These are phyloP conservation scores for Prototheca wickerhamii DNA, from an alignment of 163 green algal species.

Conservation along the genomic window DNA sequence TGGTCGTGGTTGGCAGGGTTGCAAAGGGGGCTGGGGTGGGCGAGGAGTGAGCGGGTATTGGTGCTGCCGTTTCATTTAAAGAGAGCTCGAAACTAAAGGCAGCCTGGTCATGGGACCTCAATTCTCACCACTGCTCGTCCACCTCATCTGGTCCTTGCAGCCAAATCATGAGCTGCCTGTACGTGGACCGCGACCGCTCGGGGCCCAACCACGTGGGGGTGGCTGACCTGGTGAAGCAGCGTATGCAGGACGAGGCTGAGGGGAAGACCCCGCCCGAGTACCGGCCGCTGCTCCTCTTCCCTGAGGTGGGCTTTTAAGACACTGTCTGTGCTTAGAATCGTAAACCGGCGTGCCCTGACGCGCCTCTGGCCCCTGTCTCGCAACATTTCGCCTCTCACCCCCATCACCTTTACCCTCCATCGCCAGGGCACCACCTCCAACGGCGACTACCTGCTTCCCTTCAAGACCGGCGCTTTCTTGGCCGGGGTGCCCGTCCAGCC, in stretches of 20 bases:
- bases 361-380: background rate
- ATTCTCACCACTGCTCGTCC: background rate
- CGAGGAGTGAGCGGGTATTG: too few relatives aligned
- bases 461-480: constrained; percentile 87
- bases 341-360: background rate
- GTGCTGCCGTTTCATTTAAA: too few relatives aligned
- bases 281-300: constrained; percentile 74
- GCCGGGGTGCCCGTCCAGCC: constrained; percentile 72
- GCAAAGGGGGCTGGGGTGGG: too few relatives aligned
- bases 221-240: constrained; percentile 39
- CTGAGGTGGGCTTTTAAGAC: constrained; percentile 40
- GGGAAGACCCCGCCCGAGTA: constrained; percentile 4
- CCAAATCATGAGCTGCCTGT: constrained; percentile 74
- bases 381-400: background rate
- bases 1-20: too few relatives aligned
- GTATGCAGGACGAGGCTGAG: constrained; percentile 33
- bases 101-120: too few relatives aligned
- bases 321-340: constrained; percentile 1
- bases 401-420: background rate
- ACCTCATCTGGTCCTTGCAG: constrained; percentile 33
- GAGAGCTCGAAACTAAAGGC: too few relatives aligned
- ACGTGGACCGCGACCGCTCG: constrained; percentile 63
- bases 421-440: constrained; percentile 85
- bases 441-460: constrained; percentile 75
- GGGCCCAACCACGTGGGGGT: constrained; percentile 31